Evolutionary conservation across 1,284 basidiomycete species (phyloP).

Genomic region (Garcileccinum viscosum): DNA sequence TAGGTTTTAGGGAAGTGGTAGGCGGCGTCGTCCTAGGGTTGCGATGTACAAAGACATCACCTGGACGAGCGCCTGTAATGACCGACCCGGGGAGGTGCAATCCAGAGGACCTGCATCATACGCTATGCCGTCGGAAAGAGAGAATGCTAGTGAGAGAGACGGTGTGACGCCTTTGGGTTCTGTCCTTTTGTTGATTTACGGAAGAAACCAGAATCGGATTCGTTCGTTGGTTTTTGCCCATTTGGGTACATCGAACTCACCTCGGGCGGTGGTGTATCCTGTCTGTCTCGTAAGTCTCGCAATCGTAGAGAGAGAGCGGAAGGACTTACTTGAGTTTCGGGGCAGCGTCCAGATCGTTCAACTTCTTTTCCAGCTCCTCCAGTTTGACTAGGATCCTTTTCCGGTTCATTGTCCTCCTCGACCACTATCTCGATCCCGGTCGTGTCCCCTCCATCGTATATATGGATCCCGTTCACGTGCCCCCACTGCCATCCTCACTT

Average conservation of each 20-base stretch:
- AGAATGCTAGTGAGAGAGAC: not conserved
- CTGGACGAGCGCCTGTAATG: conserved; percentile 60
- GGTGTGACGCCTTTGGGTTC: conserved; percentile 62
- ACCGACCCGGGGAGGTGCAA: conserved; percentile 71
- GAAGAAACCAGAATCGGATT: conserved; percentile 71
- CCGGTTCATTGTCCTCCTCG: not conserved
- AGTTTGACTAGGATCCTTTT: conserved; percentile 10
- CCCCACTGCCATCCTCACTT: conserved; percentile 19
- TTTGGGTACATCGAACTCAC: too few species aligned
- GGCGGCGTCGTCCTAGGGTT: not conserved
- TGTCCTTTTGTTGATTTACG: conserved; percentile 68
- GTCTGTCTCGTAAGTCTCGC: too few species aligned
- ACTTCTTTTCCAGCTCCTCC: conserved; percentile 29
- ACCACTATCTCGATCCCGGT: not conserved
- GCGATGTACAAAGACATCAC: conserved; percentile 71
- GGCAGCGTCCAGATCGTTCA: conserved; percentile 24
- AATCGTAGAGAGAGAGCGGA: conserved; percentile 49
- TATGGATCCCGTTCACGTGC: not conserved
- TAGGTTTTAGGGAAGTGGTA: not conserved
- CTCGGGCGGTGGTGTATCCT: too few species aligned
- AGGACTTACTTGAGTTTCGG: conserved; percentile 27
- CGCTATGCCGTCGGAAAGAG: not conserved
- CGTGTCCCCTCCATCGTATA: not conserved
- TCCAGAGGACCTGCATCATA: conserved; percentile 64
- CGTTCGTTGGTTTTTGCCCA: conserved; percentile 68